Conservation (phyloP, 1,139 yeast species). For the Waltiozyma sp. region DNA sequence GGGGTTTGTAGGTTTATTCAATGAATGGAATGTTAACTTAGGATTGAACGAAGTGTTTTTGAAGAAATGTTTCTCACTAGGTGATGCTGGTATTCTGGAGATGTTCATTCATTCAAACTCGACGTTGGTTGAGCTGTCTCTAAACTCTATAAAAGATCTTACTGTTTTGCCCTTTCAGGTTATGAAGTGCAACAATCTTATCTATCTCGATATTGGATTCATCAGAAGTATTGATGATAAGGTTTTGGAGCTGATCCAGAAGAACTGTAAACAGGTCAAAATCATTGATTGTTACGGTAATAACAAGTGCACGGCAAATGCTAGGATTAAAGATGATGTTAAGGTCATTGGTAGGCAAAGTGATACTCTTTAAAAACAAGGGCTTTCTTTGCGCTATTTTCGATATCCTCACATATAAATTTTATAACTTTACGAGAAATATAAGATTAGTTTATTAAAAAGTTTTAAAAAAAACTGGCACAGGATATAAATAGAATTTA, state of each 20-base stretch:
- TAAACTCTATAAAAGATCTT: slow-evolving; percentile 61
- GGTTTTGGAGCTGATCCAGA: slow-evolving; percentile 39
- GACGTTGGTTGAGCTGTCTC: slow-evolving; percentile 54
- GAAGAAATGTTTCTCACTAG: slow-evolving; percentile 54
- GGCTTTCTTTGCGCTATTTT: no score
- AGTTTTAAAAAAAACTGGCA: no score
- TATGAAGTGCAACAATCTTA: slow-evolving; percentile 44
- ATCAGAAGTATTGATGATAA: slow-evolving; percentile 64
- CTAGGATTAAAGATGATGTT: slow-evolving; percentile 40
- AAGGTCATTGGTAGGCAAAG: slow-evolving; percentile 71
- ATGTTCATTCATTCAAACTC: slow-evolving; percentile 52
- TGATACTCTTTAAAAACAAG: slow-evolving; percentile 37
- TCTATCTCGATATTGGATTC: slow-evolving; percentile 64
- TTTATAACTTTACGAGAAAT: no score
- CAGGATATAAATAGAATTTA: no score
- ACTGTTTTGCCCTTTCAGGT: slow-evolving; percentile 38
- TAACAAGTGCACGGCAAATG: slow-evolving; percentile 52
- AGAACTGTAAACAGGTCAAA: slow-evolving; percentile 47
- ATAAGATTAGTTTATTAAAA: no score
- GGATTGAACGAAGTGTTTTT: slow-evolving; percentile 55
- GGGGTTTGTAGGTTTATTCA: slow-evolving; percentile 49
- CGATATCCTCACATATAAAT: no score
- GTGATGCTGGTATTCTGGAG: slow-evolving; percentile 50
- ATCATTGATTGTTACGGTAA: slow-evolving; percentile 73
- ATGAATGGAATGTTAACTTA: slow-evolving; percentile 37